Evolutionary conservation across 495 filamentous ascomycete species (phyloP).

Genomic region (Annulohypoxylon maeteangense): DNA sequence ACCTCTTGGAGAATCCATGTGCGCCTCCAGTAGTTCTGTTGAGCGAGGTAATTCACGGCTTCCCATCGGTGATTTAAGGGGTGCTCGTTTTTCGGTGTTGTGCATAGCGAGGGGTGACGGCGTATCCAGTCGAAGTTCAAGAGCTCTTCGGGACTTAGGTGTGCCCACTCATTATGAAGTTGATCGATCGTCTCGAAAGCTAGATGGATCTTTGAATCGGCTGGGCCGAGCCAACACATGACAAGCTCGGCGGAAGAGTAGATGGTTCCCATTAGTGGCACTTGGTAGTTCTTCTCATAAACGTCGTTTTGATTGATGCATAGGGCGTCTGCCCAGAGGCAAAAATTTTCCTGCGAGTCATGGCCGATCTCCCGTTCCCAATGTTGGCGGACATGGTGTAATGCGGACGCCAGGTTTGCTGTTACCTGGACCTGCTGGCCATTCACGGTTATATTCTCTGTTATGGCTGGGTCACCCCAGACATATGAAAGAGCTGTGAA

Average conservation of each 20-base stretch:
- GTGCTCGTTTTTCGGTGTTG: not conserved
- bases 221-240: constrained; percentile 37
- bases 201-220: not conserved
- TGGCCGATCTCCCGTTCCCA: not conserved
- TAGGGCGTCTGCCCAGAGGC: constrained; percentile 31
- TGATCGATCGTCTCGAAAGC: not conserved
- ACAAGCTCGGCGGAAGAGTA: constrained; percentile 22
- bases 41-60: not conserved
- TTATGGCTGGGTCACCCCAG: constrained; percentile 38
- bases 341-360: not conserved
- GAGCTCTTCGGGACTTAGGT: not conserved
- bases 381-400: constrained; percentile 20
- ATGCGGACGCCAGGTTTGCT: constrained; percentile 25
- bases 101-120: not conserved
- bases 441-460: constrained; percentile 23
- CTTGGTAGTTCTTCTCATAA: constrained; percentile 35
- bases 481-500: constrained; percentile 41
- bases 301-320: constrained; percentile 45
- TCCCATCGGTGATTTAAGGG: not conserved
- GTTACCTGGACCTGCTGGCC: constrained; percentile 24
- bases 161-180: not conserved
- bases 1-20: constrained; percentile 9
- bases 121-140: constrained; percentile 1
- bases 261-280: constrained; percentile 42
- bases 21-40: not conserved